Base-by-base conservation (phyloP, 768 basidiomycete genomes). In the Sutorius australiensis region DNA sequence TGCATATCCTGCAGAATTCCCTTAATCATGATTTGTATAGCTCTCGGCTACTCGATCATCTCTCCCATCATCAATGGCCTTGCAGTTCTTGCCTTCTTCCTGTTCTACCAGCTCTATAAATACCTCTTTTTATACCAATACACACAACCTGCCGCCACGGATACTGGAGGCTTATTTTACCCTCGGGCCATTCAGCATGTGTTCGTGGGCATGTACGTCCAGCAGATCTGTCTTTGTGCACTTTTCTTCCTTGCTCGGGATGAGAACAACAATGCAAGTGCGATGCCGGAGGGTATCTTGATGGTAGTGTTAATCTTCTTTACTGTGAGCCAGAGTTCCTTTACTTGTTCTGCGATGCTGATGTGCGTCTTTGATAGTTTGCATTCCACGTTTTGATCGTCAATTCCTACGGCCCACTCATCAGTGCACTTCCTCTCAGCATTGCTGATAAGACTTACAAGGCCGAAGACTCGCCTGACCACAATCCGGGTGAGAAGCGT, bases 111-210 rank as follows among this genome's bases (percentile, higher is more conserved):
- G 54, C 71, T 92, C 33, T 92, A 89, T 80, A 92, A 90, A 69
- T 93, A 92, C 61, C 80, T 91, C 30, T 93, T 90, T 79, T 75
- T 90, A 48, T 93, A 83, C 76, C 83, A 81, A 55, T 81, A 82
- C 61, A 84, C 89, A 50, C 86, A 92, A 66, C 80, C 86, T 4
- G 66, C 78, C 0, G 71, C 78, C 5, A 74, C 74, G 46, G 94
- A 97, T 50, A 95, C 93, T 0, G 95, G 95, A 34, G 97, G 97
- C 0, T 67, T 91, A 46, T 98, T 97, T 77, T 98, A 93, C 79
- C 95, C 95, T 21, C 90, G 86, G 70, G 95, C 97, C 5, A 82
- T 98, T 28, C 84, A 90, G 45, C 97, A 98, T 64, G 65, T 95
- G 30, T 98, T 98, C 59, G 92, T 94, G 19, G 97, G 95, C 3